Evolutionary conservation across 148 eudicot genomes (phyloP), one percentile per base, ranked within the genome.

Genomic region (Talinum fruticosum): DNA sequence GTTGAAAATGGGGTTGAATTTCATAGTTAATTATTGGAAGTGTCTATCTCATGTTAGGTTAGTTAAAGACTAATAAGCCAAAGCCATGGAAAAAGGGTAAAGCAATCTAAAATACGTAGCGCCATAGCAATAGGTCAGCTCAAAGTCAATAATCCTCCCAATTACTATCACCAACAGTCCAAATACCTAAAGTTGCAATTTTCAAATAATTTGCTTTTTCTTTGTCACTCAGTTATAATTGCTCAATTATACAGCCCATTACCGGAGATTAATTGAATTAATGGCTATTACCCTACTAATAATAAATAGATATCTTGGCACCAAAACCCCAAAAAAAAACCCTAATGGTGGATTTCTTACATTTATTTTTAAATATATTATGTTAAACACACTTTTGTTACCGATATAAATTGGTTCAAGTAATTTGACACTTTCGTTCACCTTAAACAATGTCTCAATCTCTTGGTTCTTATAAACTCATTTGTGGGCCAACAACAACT

Each of bases 101-200:
- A 72, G 69, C 75, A 79, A 6, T 10, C 53, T 38, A 70, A 0
- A 1, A 26, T 19, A n/a, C 13, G 14, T 26, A 71, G 73, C 47
- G 74, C 24, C 23, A 44, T 59, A 70, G 53, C 28, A 67, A 34
- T 29, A 57, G 59, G 79, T 80, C 83, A 75, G 79, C 79, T 76
- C 79, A 81, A 75, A 81, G 79, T 81, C 83, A 76, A 76, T 10
- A 36, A 37, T 69, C 67, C 76, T 4, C 68, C 34, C 62, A 81
- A 35, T 74, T 49, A 70, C 64, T 19, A 69, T 66, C 79, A 44
- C 54, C 26, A 54, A 34, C 2, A 37, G 34, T 23, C 51, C 36
- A 10, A 66, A 64, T 34, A 32, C 10, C 23, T 64, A 47, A 78
- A 78, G 75, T 59, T 71, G 30, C 59, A 69, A 69, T 21, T 69